Conservation (phyloP, 805 yeast genomes). For the Kluyveromyces aestuarii region DNA sequence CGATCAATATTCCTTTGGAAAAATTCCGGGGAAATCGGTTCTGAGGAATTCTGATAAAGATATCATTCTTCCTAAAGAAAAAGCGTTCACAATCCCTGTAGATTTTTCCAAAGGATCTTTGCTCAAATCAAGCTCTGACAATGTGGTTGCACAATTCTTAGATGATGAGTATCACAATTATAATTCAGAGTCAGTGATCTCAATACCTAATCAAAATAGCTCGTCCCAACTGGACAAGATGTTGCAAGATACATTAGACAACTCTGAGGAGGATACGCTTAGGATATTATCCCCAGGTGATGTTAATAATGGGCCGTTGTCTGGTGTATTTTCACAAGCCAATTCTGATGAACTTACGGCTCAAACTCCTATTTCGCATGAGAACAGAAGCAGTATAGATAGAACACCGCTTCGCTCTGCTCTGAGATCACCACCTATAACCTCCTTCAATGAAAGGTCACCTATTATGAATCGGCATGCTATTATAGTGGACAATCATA, state of each 20-base stretch:
- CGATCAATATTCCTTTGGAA: not conserved
- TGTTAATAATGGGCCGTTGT: not conserved
- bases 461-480: conserved; percentile 12
- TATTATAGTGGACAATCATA: conserved; percentile 8
- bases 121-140: conserved; percentile 12
- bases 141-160: conserved; percentile 18
- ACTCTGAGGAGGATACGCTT: conserved; percentile 8
- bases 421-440: not conserved
- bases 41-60: not conserved
- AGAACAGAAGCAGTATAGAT: not conserved
- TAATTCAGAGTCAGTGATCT: conserved; percentile 1
- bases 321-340: not conserved
- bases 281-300: not conserved
- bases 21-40: not conserved
- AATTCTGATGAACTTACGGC: not conserved
- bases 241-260: conserved; percentile 15
- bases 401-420: conserved; percentile 16
- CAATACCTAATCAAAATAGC: not conserved
- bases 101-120: conserved; percentile 7
- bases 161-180: conserved; percentile 10
- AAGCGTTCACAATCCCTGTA: conserved; percentile 5
- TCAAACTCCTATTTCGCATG: not conserved
- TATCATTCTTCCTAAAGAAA: not conserved
- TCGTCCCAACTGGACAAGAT: conserved; percentile 12
- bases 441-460: conserved; percentile 7